These are phyloP conservation scores for Daldinia sp. DNA, from an alignment of 2,329 filamentous ascomycete genomes.

Conservation along the genomic window DNA sequence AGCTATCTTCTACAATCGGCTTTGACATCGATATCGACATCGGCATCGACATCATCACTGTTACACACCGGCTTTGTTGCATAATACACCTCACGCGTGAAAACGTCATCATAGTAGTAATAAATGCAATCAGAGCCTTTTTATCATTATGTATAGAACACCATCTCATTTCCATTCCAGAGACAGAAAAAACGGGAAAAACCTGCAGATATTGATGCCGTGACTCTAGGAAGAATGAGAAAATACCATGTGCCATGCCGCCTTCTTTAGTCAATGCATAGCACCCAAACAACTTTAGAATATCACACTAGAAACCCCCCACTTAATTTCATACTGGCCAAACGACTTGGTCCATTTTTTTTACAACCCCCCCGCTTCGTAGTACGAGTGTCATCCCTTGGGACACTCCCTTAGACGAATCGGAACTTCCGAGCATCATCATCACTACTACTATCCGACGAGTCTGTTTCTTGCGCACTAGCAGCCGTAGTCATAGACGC, in stretches of 20 bases:
- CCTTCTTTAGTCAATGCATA: slow-evolving; percentile 39
- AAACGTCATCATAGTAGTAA: slow-evolving; percentile 10
- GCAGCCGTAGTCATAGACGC: slow-evolving; percentile 41
- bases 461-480: slow-evolving; percentile 26
- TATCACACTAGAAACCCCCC: slow-evolving; percentile 25
- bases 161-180: slow-evolving; percentile 36
- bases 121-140: slow-evolving; percentile 25
- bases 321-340: slow-evolving; percentile 31
- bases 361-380: slow-evolving; percentile 38
- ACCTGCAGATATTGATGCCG: slow-evolving; percentile 40
- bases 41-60: background rate
- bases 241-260: slow-evolving; percentile 40
- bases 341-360: slow-evolving; percentile 14
- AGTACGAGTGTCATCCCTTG: slow-evolving; percentile 35
- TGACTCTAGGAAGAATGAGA: slow-evolving; percentile 39
- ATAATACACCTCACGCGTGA: background rate
- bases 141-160: slow-evolving; percentile 36
- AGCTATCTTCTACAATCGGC: no score
- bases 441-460: slow-evolving; percentile 27
- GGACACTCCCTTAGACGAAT: slow-evolving; percentile 45
- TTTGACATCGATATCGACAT: background rate
- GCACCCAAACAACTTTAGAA: slow-evolving; percentile 26
- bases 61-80: background rate
- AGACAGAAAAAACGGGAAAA: slow-evolving; percentile 28
- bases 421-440: slow-evolving; percentile 42